Conservation (phyloP, 1,139 yeast species). For the Kluyveromyces sp. region DNA sequence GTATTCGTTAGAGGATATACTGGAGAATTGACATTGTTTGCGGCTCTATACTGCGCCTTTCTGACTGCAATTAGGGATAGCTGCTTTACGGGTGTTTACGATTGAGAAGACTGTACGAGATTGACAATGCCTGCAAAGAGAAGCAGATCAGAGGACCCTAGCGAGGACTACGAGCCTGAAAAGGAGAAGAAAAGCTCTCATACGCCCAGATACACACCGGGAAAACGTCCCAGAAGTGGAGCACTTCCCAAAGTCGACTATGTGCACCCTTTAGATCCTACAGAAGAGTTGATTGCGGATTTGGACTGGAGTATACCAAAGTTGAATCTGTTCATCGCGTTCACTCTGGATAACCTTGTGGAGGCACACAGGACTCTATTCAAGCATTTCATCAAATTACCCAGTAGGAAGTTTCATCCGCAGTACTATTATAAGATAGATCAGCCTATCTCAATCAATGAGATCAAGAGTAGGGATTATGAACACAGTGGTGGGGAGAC, state of each 20-base stretch:
- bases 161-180: slow-evolving; percentile 3
- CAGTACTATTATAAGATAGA: slow-evolving; percentile 66
- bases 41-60: too few species aligned
- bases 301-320: slow-evolving; percentile 30
- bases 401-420: slow-evolving; percentile 69
- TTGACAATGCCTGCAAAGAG: slow-evolving; percentile 1
- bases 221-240: slow-evolving; percentile 29
- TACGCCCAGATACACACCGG: slow-evolving; percentile 23
- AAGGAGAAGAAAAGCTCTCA: slow-evolving; percentile 1
- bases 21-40: background rate
- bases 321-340: slow-evolving; percentile 28
- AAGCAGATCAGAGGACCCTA: slow-evolving; percentile 1
- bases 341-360: slow-evolving; percentile 29
- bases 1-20: background rate
- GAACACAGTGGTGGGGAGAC: slow-evolving; percentile 32
- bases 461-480: slow-evolving; percentile 46
- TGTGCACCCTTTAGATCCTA: slow-evolving; percentile 25
- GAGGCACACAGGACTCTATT: slow-evolving; percentile 35
- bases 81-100: background rate
- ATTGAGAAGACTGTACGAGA: background rate
- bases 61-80: too few species aligned
- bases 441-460: slow-evolving; percentile 62
- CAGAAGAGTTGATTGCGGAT: slow-evolving; percentile 27
- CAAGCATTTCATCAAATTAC: slow-evolving; percentile 58
- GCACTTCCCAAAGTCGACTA: slow-evolving; percentile 23